Conservation (phyloP, 1,284 basidiomycete genomes). For the Naganishia sp. region DNA sequence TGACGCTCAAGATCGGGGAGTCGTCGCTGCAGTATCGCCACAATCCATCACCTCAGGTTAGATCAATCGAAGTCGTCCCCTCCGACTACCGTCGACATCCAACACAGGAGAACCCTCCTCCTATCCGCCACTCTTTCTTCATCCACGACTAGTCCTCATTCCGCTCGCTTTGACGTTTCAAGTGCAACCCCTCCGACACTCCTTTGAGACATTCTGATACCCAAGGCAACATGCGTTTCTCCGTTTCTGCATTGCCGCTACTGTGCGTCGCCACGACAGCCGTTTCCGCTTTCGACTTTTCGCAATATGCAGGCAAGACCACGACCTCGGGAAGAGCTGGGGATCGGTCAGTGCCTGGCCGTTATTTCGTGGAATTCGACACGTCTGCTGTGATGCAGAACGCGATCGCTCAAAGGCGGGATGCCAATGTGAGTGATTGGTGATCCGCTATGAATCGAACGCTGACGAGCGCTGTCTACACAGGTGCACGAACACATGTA, state of each 20-base stretch:
- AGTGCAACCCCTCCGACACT: constrained; percentile 2
- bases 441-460: neutral
- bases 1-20: too few relatives aligned
- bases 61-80: too few relatives aligned
- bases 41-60: too few relatives aligned
- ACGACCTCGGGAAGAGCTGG: constrained; percentile 17
- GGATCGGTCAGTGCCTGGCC: constrained; percentile 39
- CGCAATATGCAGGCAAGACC: constrained; percentile 29
- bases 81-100: too few relatives aligned
- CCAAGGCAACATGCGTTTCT: constrained; percentile 20
- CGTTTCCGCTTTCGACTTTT: constrained; percentile 27
- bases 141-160: neutral
- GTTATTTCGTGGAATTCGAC: constrained; percentile 51
- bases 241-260: constrained; percentile 8
- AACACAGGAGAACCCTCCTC: neutral
- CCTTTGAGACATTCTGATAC: constrained; percentile 18
- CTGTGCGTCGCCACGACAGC: constrained; percentile 6
- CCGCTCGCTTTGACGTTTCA: neutral
- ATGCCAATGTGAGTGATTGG: constrained; percentile 15
- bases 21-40: too few relatives aligned
- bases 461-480: neutral
- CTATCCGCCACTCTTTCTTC: neutral
- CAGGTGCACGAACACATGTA: constrained; percentile 55
- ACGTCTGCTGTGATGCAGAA: constrained; percentile 34
- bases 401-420: constrained; percentile 18